Evolutionary conservation across 768 basidiomycete species (phyloP), one percentile per base, ranked within the genome.

Genomic region (Trametes gibbosa): DNA sequence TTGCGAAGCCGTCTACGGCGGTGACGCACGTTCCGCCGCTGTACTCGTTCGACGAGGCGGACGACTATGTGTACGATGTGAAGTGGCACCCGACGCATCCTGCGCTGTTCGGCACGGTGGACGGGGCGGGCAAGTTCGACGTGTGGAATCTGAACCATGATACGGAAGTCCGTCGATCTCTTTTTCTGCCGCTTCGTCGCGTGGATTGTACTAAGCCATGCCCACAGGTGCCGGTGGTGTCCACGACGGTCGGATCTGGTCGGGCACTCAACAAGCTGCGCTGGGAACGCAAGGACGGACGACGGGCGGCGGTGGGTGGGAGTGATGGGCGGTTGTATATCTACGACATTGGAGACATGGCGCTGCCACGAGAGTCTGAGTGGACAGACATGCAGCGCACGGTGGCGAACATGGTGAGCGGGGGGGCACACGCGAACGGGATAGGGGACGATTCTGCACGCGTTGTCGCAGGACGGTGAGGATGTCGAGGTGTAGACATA

Each of bases 1-100:
- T 88, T 39, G 79, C 88, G 42, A 92, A 92, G 73, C 83, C 90
- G 8, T 86, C 87, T 7, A 85, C 86, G 37, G 64, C 64, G 34
- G 61, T 69, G 29, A 81, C 84, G 64, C 71, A 73, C 17, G 78
- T 95, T n/a, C 45, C 83, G 0, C 92, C 96, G 2, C 65, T 98
- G 23, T 90, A 95, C 70, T 94, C 92, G 40, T 98, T 99, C 68
- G 96, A 99, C 64, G 96, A 98, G 73, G 92, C 95, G 13, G 94
- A 95, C 69, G 97, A 99, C 72, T 98, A 98, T 70, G 96, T 99
- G 10, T 98, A 97, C 75, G 97, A 98, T 75, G 95, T 93, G 46
- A 92, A 89, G 71, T 99, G 97, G 97, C 97, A 99, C 71, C 95
- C 96, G 6, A 79, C 84, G 14, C 95, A 99, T 74, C 97, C 97